phyloP scores from a whole-genome alignment of 2,329 filamentous ascomycete species.

The Fusarium liriodendri region DNA sequence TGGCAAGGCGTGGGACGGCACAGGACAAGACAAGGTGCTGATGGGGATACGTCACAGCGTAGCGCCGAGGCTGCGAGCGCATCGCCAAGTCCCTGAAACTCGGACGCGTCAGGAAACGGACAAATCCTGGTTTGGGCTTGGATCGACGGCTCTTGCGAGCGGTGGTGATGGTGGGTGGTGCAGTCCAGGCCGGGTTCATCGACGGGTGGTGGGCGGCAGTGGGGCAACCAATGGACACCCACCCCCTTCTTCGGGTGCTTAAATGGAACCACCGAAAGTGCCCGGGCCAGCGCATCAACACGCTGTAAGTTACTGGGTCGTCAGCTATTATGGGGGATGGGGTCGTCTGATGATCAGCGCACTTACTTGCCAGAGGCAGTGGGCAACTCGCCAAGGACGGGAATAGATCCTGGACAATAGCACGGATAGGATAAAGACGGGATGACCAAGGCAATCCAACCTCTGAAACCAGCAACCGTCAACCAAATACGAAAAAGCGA shows the following conservation, averaged over 20 bases:
- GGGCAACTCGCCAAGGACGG: background rate
- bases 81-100: conserved; percentile 42
- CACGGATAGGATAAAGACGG: conserved; percentile 2
- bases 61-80: conserved; percentile 25
- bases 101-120: conserved; percentile 16
- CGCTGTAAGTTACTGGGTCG: background rate
- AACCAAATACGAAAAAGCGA: conserved; percentile 17
- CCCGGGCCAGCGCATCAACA: conserved; percentile 2
- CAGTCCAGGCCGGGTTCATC: conserved; percentile 2
- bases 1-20: conserved; percentile 21
- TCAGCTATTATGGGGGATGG: background rate
- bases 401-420: conserved; percentile 21
- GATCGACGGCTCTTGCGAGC: conserved; percentile 26
- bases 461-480: conserved; percentile 16
- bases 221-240: background rate
- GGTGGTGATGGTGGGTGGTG: background rate
- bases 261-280: conserved; percentile 17
- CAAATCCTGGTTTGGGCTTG: conserved; percentile 35
- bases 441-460: background rate
- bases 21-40: conserved; percentile 26
- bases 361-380: background rate
- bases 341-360: conserved; percentile 15
- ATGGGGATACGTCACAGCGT: conserved; percentile 39
- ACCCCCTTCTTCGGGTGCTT: conserved; percentile 5
- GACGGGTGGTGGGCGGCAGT: conserved; percentile 1